phyloP scores from a whole-genome alignment of 148 eudicot species.

The Camellia lanceoleosa region DNA sequence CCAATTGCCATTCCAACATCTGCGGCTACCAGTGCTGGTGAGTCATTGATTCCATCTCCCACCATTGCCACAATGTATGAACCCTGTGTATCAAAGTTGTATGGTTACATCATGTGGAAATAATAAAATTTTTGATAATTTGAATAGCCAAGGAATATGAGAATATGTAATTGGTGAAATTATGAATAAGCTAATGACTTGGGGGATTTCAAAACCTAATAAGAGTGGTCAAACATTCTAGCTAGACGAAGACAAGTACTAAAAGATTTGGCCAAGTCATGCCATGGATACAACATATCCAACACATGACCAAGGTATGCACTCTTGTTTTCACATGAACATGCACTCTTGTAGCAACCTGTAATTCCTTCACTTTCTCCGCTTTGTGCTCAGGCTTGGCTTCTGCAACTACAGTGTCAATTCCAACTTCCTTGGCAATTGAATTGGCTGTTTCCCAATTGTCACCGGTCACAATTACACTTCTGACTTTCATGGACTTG shows the following conservation, averaged over 20 bases:
- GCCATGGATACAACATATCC: neutral
- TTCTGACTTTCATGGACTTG: conserved; percentile 73
- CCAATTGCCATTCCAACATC: conserved; percentile 99
- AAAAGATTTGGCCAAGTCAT: neutral
- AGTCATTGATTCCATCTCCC: conserved; percentile 94
- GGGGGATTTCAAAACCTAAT: neutral
- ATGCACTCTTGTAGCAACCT: conserved; percentile 33
- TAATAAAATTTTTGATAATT: too few species aligned
- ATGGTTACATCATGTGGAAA: neutral
- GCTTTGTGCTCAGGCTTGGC: conserved; percentile 89
- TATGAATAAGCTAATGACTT: neutral
- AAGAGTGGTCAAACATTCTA: neutral
- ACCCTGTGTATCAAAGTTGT: neutral
- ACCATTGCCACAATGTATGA: conserved; percentile 71
- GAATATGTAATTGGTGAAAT: neutral
- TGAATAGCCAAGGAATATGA: neutral
- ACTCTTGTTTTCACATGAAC: neutral
- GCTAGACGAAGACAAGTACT: neutral
- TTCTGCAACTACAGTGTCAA: conserved; percentile 75
- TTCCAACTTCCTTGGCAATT: conserved; percentile 81
- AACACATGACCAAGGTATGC: too few species aligned
- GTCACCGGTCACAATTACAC: conserved; percentile 93
- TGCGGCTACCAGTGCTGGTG: conserved; percentile 93
- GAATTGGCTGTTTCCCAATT: conserved; percentile 91
- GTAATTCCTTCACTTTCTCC: conserved; percentile 73